Percentiles rank a stretch among this genome's conserved stretches.
Conservation (phyloP, 1,284 basidiomycete genomes). For the Cutaneotrichosporon spelunceum region DNA sequence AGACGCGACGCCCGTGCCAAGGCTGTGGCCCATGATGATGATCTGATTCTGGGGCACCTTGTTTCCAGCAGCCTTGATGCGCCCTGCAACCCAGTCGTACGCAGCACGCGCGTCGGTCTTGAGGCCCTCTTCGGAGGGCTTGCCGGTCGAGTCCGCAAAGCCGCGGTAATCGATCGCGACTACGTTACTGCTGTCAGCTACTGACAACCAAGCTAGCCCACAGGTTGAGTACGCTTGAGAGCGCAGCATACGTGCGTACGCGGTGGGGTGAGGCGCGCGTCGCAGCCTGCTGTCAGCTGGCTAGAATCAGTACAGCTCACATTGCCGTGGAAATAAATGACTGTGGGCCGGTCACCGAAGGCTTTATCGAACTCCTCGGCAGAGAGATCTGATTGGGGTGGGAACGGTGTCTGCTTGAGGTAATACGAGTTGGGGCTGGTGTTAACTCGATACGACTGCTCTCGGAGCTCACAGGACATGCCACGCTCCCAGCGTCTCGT, state of each 20-base stretch:
- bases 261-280: constrained; percentile 18
- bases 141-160: constrained; percentile 79
- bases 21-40: constrained; percentile 66
- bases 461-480: constrained; percentile 62
- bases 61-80: constrained; percentile 16
- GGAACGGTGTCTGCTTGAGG: constrained; percentile 20
- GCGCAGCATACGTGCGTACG: constrained; percentile 7
- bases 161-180: constrained; percentile 88
- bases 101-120: constrained; percentile 71
- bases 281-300: constrained; percentile 17
- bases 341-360: constrained; percentile 63
- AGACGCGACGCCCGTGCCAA: constrained; percentile 79
- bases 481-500: constrained; percentile 80
- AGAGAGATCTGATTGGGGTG: constrained; percentile 26
- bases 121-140: constrained; percentile 71
- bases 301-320: constrained; percentile 39
- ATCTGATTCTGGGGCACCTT: constrained; percentile 25
- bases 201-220: constrained; percentile 7
- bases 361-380: constrained; percentile 53
- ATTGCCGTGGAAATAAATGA: constrained; percentile 89
- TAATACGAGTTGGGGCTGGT: constrained; percentile 35
- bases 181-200: constrained; percentile 59
- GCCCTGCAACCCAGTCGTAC: constrained; percentile 68
- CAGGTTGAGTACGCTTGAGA: constrained; percentile 29
- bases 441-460: constrained; percentile 17